Percentiles rank a stretch among this genome's conserved stretches.
Conservation (phyloP, 768 basidiomycete genomes). For the Lactarius indigo region DNA sequence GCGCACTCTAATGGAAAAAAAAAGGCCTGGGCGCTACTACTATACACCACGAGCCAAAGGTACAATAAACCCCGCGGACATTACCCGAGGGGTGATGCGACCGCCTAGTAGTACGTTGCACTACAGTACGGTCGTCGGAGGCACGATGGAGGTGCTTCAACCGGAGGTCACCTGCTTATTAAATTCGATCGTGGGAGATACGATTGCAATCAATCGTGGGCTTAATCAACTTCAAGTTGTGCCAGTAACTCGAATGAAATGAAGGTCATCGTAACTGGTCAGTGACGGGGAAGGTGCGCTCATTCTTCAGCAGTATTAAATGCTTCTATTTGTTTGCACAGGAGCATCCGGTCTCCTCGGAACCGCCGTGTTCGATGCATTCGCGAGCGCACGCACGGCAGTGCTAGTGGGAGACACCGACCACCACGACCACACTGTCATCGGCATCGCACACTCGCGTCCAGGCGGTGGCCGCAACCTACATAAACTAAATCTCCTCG, state of each 20-base stretch:
- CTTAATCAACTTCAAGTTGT: not conserved
- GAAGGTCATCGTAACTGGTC: constrained; percentile 58
- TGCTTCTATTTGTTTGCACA: constrained; percentile 32
- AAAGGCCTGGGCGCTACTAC: not conserved
- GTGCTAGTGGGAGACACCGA: not conserved
- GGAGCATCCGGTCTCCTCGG: constrained; percentile 94
- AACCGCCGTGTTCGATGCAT: constrained; percentile 67
- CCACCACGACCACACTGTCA: constrained; percentile 38
- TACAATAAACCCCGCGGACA: no score
- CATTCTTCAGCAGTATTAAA: not conserved
- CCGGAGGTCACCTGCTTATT: not conserved
- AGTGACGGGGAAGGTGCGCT: not conserved
- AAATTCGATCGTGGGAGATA: not conserved
- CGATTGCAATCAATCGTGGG: not conserved
- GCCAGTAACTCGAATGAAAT: constrained; percentile 21
- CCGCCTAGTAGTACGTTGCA: no score
- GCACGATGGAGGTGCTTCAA: no score
- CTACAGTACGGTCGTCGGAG: no score
- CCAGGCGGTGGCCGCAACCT: constrained; percentile 43
- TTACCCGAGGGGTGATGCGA: no score
- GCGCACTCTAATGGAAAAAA: no score
- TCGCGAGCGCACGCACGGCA: constrained; percentile 38
- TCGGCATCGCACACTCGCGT: constrained; percentile 74
- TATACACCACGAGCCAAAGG: not conserved
- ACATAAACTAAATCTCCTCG: constrained; percentile 63